Evolutionary conservation across 2,329 filamentous ascomycete genomes (phyloP).

Genomic region (Paramyrothecium roridum): DNA sequence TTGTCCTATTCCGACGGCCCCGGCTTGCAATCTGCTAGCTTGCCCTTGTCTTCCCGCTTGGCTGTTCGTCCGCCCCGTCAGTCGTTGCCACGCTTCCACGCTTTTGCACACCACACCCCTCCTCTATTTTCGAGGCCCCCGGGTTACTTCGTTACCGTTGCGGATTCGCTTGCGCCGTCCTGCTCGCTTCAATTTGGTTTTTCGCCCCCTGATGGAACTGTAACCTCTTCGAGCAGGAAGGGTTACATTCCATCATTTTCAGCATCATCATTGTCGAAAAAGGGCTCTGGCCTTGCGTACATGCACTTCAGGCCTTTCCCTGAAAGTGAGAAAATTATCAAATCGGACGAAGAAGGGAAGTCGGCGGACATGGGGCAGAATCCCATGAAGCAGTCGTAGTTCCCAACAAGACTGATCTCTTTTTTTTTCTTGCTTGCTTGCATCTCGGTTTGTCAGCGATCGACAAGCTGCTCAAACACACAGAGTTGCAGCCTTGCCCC

Average conservation of each 20-base stretch:
- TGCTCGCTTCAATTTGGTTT: too few relatives aligned
- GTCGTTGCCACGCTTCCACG: not conserved
- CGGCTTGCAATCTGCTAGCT: too few relatives aligned
- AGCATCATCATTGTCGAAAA: not conserved
- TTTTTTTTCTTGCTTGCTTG: too few relatives aligned
- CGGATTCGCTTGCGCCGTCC: too few relatives aligned
- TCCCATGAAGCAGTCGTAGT: not conserved
- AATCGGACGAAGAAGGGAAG: not conserved
- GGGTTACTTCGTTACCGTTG: too few relatives aligned
- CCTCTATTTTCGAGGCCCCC: too few relatives aligned
- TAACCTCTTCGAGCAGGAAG: not conserved
- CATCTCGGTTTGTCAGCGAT: not conserved
- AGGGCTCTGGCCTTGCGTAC: too few relatives aligned
- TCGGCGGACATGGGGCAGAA: not conserved
- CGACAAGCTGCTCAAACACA: not conserved
- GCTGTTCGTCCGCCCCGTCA: not conserved
- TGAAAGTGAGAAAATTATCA: too few relatives aligned
- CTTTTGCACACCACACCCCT: too few relatives aligned
- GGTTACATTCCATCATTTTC: not conserved
- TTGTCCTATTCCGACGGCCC: too few relatives aligned
- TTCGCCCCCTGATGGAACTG: not conserved
- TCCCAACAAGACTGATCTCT: not conserved
- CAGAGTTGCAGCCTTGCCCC: not conserved
- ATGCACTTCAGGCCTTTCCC: too few relatives aligned
- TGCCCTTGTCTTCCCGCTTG: not conserved